Conservation (phyloP, 2,329 filamentous ascomycete genomes). For the Mariannaea elegans region DNA sequence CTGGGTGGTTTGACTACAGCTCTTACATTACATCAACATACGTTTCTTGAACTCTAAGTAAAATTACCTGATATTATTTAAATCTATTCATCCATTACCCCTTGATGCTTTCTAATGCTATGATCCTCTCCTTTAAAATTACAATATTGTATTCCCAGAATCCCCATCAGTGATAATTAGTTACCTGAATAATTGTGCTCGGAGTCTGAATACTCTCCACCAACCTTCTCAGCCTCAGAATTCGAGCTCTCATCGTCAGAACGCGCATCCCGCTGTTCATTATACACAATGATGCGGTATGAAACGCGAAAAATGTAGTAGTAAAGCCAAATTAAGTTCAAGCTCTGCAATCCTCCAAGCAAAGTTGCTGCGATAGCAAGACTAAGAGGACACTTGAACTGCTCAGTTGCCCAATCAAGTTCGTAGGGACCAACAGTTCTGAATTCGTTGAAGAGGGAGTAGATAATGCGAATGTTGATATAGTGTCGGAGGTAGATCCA, state of each 20-base stretch:
- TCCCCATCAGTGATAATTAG: no score
- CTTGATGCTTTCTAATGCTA: no score
- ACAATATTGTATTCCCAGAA: no score
- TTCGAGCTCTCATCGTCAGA: constrained; percentile 63
- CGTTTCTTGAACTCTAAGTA: no score
- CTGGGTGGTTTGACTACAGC: no score
- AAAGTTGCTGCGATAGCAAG: constrained; percentile 72
- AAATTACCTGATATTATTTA: no score
- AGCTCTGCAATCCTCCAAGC: constrained; percentile 71
- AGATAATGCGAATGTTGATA: constrained; percentile 79
- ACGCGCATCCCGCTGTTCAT: constrained; percentile 73
- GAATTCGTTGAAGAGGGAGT: constrained; percentile 77
- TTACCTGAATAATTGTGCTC: no score
- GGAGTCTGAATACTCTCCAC: no score
- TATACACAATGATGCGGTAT: constrained; percentile 71
- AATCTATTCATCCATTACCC: no score
- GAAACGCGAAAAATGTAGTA: constrained; percentile 75
- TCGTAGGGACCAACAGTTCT: constrained; percentile 76
- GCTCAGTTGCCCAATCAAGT: constrained; percentile 76
- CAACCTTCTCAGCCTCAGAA: no score
- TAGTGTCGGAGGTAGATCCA: constrained; percentile 93
- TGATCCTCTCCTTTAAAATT: no score
- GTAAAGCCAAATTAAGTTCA: constrained; percentile 84
- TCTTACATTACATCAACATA: no score
- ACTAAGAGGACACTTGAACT: constrained; percentile 78